Conservation (phyloP, 2,329 filamentous ascomycete genomes). For the Fusarium foetens region DNA sequence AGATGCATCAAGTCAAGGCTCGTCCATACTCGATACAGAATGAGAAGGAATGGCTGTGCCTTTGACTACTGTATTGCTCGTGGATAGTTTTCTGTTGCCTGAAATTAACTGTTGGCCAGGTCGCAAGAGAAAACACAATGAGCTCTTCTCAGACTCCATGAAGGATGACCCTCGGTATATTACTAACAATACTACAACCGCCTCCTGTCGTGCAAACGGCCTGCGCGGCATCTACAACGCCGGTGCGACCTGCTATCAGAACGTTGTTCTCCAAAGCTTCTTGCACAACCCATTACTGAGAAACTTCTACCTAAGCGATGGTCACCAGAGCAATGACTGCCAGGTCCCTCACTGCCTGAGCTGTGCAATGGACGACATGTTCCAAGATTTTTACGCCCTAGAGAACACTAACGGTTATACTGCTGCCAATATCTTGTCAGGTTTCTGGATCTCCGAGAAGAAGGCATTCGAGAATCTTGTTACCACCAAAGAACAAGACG, state of each 20-base stretch:
- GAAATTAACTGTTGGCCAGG: slow-evolving; percentile 49
- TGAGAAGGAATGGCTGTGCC: background rate
- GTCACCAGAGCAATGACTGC: slow-evolving; percentile 84
- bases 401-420: slow-evolving; percentile 91
- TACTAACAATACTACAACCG: slow-evolving; percentile 78
- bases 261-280: slow-evolving; percentile 92
- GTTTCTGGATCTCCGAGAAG: slow-evolving; percentile 88
- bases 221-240: slow-evolving; percentile 95
- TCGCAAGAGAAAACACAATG: slow-evolving; percentile 81
- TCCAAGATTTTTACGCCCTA: slow-evolving; percentile 75
- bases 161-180: slow-evolving; percentile 83
- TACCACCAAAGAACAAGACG: slow-evolving; percentile 95
- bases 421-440: slow-evolving; percentile 86
- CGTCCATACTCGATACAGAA: background rate
- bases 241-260: slow-evolving; percentile 98
- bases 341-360: slow-evolving; percentile 69
- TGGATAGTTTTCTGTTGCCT: background rate
- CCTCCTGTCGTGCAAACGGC: slow-evolving; percentile 86
- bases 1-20: background rate
- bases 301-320: slow-evolving; percentile 91
- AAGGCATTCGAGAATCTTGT: slow-evolving; percentile 78
- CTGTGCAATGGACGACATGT: slow-evolving; percentile 79
- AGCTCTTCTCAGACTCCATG: slow-evolving; percentile 70
- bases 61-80: background rate
- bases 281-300: slow-evolving; percentile 92